Evolutionary conservation across 1,284 basidiomycete species (phyloP).

Genomic region (Ustilago xerochloae): DNA sequence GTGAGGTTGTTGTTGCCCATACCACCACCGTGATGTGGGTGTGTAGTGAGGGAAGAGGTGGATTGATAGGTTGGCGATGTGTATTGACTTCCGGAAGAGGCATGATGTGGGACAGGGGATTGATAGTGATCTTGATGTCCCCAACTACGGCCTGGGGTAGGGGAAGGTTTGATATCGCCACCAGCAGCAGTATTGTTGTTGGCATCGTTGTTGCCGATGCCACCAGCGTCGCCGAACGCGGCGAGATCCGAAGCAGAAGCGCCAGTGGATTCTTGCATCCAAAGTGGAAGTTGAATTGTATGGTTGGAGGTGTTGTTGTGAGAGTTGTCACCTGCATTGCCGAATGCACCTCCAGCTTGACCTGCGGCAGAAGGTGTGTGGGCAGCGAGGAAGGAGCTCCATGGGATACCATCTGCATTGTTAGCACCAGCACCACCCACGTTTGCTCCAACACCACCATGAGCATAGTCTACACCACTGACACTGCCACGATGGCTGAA

Average conservation of each 20-base stretch:
- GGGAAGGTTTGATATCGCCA: slow-evolving; percentile 9
- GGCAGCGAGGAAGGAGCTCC: slow-evolving; percentile 31
- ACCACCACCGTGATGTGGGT: slow-evolving; percentile 1
- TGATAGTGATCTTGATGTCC: slow-evolving; percentile 41
- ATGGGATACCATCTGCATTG: slow-evolving; percentile 10
- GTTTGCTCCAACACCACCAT: not conserved
- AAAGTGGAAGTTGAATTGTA: slow-evolving; percentile 44
- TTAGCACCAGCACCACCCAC: not conserved
- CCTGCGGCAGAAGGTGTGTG: slow-evolving; percentile 19
- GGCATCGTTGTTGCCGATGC: not conserved
- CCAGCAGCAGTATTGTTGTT: not conserved
- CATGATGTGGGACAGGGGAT: slow-evolving; percentile 32
- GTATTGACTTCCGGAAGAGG: slow-evolving; percentile 5
- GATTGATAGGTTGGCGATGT: slow-evolving; percentile 26
- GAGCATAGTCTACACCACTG: slow-evolving; percentile 13
- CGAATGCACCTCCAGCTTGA: slow-evolving; percentile 10
- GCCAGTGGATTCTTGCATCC: slow-evolving; percentile 50
- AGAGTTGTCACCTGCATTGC: slow-evolving; percentile 4
- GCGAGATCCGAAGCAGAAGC: slow-evolving; percentile 10
- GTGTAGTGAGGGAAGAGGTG: not conserved
- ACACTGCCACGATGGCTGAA: slow-evolving; percentile 35
- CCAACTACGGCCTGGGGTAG: slow-evolving; percentile 14
- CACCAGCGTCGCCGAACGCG: slow-evolving; percentile 10
- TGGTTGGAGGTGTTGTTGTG: not conserved
- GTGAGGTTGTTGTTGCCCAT: not conserved